Evolutionary conservation across 345 rosid species (phyloP).

Genomic region (Balakata baccata): DNA sequence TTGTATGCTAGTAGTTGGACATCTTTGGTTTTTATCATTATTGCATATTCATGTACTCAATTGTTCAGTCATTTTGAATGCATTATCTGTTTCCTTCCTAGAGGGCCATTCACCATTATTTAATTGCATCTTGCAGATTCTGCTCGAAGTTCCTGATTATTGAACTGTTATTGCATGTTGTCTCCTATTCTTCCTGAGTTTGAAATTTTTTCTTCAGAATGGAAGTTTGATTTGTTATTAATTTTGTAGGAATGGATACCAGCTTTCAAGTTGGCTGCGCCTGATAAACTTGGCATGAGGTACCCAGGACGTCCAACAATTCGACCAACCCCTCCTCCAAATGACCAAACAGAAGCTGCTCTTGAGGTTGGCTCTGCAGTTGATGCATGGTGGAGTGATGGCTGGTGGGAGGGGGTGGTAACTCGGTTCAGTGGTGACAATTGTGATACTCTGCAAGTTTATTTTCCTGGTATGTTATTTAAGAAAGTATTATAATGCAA

Average conservation of each 20-base stretch:
- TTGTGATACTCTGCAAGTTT: slow-evolving; percentile 52
- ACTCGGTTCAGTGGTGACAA: slow-evolving; percentile 34
- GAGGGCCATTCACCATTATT: neutral
- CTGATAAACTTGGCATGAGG: slow-evolving; percentile 87
- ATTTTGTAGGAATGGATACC: slow-evolving; percentile 83
- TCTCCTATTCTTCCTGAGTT: neutral
- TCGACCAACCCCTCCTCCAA: slow-evolving; percentile 59
- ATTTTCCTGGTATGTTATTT: slow-evolving; percentile 62
- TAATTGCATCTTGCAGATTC: neutral
- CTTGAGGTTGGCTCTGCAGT: slow-evolving; percentile 62
- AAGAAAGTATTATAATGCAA: neutral
- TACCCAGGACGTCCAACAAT: slow-evolving; percentile 60
- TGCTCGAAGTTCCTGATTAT: neutral
- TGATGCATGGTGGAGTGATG: slow-evolving; percentile 99
- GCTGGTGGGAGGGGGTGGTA: slow-evolving; percentile 99
- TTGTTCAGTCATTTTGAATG: neutral
- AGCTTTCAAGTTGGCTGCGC: slow-evolving; percentile 56
- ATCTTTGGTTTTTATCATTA: neutral
- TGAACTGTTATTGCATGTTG: neutral
- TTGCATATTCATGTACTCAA: neutral
- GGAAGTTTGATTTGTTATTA: slow-evolving; percentile 10
- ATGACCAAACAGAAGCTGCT: slow-evolving; percentile 29
- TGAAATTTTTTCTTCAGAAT: neutral
- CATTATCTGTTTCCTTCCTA: neutral
- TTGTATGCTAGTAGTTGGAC: neutral